Conservation (phyloP, 306 rosid genomes). For the Pterocarpus santalinus region DNA sequence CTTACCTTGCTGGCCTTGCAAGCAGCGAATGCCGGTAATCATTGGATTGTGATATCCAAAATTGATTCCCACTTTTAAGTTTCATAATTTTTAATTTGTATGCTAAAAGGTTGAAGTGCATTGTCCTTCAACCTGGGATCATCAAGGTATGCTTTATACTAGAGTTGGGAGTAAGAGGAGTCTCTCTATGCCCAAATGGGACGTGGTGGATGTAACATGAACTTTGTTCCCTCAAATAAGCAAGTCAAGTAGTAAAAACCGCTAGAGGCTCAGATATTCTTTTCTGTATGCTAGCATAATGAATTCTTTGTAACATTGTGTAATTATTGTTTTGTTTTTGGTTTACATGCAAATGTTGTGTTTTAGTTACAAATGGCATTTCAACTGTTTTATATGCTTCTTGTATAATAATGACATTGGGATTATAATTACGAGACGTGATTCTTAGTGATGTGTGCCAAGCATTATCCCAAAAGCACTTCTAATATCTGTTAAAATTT, state of each 20-base stretch:
- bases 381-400: neutral
- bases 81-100: constrained; percentile 29
- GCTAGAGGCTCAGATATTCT: constrained; percentile 30
- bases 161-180: neutral
- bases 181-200: neutral
- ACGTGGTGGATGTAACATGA: constrained; percentile 19
- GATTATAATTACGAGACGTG: too few species aligned
- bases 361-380: constrained; percentile 25
- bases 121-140: constrained; percentile 39
- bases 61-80: constrained; percentile 1
- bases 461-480: too few species aligned
- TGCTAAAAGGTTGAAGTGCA: constrained; percentile 20
- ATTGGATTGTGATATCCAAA: constrained; percentile 29
- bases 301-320: constrained; percentile 41
- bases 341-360: constrained; percentile 19
- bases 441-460: too few species aligned
- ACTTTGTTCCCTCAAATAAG: constrained; percentile 39
- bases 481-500: too few species aligned
- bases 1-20: constrained; percentile 28
- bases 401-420: neutral
- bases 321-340: constrained; percentile 11
- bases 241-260: constrained; percentile 38
- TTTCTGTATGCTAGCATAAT: constrained; percentile 23
- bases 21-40: constrained; percentile 8
- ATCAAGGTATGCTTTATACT: constrained; percentile 13